Base-by-base conservation (phyloP, 2,329 filamentous ascomycete genomes). In the Atkinsonella hypoxylon region DNA sequence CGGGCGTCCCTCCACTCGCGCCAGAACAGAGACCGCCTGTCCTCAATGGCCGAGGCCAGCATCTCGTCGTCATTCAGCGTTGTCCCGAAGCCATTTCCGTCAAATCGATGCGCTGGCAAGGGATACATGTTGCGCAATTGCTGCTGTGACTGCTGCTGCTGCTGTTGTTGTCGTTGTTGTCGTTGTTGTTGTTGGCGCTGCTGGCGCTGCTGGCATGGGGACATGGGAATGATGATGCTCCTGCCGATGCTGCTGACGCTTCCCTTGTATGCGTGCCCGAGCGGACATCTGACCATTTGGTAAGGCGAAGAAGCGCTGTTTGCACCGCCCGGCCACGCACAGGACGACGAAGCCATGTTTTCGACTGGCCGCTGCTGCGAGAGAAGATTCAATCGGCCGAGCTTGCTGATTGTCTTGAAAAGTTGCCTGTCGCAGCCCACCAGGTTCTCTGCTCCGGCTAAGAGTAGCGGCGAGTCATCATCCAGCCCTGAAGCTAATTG, bases 371-470 rank as follows among this genome's bases (percentile, higher is more conserved):
- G 75, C 55, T 79, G 74, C 62, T 95, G 89, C 34, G 87, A 88
- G 30, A 96, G 74, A 13, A 95, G 73, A 63, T 95, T 95, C 18
- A 96, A 73, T 39, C 89, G 81, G 22, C 89, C 89, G 2, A 96
- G 80, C 62, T 86, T 84, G 57, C 85, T 83, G 57, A 96, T 85
- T 6, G 88, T 81, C 67, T 85, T 89, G 77, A 96, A 96, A 2
- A 96, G 76, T 53, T 85, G 79, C 7, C 87, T 81, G 62, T 96
- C 89, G 62, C 90, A 95, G 39, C 90, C 90, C 2, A 89, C 84
- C 47, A 94, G 75, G 62, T 95, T 93, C 68, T 95, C 90, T 22
- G 87, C 71, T 2, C 85, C 83, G 55, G 82, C 64, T 0, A 75
- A 73, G 4, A 80, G 64, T 3, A 78, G 63, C 41, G 72, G 71